Evolutionary conservation across 805 yeast species (phyloP).

Genomic region (Kuraishia piskuri): DNA sequence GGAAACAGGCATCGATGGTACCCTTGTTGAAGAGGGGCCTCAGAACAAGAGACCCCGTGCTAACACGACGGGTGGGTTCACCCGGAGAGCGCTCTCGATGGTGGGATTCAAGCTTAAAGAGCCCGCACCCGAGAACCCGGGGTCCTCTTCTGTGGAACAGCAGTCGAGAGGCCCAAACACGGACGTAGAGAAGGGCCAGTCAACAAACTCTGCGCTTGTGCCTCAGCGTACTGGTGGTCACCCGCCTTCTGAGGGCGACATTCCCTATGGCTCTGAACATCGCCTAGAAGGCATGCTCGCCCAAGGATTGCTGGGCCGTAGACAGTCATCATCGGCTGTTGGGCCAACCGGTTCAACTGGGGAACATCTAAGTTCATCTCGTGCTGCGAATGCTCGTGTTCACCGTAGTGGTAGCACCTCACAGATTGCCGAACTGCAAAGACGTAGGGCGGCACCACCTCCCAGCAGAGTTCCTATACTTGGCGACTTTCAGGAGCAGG

Average conservation of each 20-base stretch:
- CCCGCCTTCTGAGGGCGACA: background rate
- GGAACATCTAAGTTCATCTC: too few species aligned
- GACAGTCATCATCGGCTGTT: too few species aligned
- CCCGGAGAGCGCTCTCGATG: conserved; percentile 12
- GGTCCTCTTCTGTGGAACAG: too few species aligned
- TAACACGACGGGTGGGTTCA: conserved; percentile 5
- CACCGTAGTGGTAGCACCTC: background rate
- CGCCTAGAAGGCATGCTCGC: background rate
- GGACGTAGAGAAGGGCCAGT: conserved; percentile 1
- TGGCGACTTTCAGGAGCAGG: background rate
- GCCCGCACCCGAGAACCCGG: conserved; percentile 1
- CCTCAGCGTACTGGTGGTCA: background rate
- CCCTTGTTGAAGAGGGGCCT: background rate
- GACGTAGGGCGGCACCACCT: background rate
- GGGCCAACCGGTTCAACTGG: too few species aligned
- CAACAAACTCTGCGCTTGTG: background rate
- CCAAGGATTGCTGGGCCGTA: background rate
- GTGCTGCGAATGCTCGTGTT: too few species aligned
- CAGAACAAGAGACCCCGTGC: background rate
- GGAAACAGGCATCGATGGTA: too few species aligned
- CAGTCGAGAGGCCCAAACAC: too few species aligned
- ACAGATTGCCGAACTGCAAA: background rate
- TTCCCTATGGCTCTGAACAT: background rate
- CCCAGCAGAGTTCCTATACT: background rate
- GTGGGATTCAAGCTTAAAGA: conserved; percentile 17